Base-by-base conservation (phyloP, 169 alveolate genomes). In the Cryptosporidium andersoni region DNA sequence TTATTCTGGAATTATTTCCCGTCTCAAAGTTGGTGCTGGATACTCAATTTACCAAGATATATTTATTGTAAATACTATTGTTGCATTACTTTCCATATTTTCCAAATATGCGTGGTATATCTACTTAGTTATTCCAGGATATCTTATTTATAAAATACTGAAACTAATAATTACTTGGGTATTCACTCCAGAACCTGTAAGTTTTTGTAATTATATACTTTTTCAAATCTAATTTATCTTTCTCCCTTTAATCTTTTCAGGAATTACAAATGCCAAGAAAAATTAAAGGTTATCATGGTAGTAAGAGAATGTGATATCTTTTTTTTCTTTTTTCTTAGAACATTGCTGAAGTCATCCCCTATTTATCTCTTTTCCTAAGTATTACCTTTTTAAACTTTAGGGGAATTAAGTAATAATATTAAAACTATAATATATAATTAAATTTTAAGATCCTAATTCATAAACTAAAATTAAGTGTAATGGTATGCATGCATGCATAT, bases 101-200 rank as follows among this genome's bases (percentile, higher is more conserved):
- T 65, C 81, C 4, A 51, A 8, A 81, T 81, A 67, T 49, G 48
- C 56, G 34, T 81, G 89, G 89, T 64, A 51, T 42, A 64, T 81
- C 43, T 81, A 55, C 48, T 62, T 65, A 11, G 45, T 64, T n/a
- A 67, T 81, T 12, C 89, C 89, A 25, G 48, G 42, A 16, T 81
- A 81, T 39, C 47, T 48, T 8, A 48, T 81, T 47, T 81, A 64
- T n/a, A 65, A 56, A 37, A 14, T 48, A 8, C 74, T 47, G 4
- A 63, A 39, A 58, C 47, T 64, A 14, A 39, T 81, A 2, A 47
- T 81, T 66, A 60, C 64, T 56, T 81, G 89, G 89, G 81, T 81
- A 55, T 81, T 81, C 16, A 81, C 82, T 11, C 89, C 89, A 12
- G 89, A 81, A 51, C 82, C 81, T 5, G 89, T 81, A 60, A 81